Base-by-base conservation (phyloP, 768 basidiomycete genomes). In the Holtermannia corniformis region DNA sequence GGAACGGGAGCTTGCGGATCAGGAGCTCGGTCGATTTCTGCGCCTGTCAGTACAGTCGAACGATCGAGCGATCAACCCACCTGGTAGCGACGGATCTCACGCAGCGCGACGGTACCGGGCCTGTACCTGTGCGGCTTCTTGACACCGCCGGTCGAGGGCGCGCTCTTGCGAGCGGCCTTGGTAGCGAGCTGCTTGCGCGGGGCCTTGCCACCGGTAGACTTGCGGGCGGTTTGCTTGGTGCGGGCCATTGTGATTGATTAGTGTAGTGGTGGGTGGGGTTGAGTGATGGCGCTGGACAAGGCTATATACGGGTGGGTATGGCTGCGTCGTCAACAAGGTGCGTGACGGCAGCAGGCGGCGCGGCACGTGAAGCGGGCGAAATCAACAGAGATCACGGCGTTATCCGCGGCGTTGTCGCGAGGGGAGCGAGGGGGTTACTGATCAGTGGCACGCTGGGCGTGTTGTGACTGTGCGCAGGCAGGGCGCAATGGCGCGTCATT, bases 121-220 rank as follows among this genome's bases (percentile, higher is more conserved):
- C n/a, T n/a, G n/a, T n/a, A 99, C 73, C 92, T 81, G 75, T 97
- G 92, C 56, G 92, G 93, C 80, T 97, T 99, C 92, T 97, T 97
- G 68, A 95, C 91, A 83, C 91, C 91, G 76, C 91, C 91, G 58
- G 91, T 85, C 53, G 86, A 81, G 51, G 76, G 60, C 13, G 79
- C 77, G n/a, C 78, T 78, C 73, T 81, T 92, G 64, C 88, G 81
- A 50, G 90, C 90, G 42, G 88, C 89, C 79, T 95, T 93, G 77
- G 89, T 88, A 19, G 90, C 89, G 76, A 93, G 54, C 62, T 55
- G 61, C 63, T 76, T 81, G 64, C 62, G 58, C 37, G 60, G 69
- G 26, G 74, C 75, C 75, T 72, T 64, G 83, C 90, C 91, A 85
- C 93, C 93, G 60, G 93, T 95, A 53, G 92, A 95, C 80, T 95